These are phyloP conservation scores for Medicago truncatula DNA, from an alignment of 306 rosid genomes.

Conservation along the genomic window DNA sequence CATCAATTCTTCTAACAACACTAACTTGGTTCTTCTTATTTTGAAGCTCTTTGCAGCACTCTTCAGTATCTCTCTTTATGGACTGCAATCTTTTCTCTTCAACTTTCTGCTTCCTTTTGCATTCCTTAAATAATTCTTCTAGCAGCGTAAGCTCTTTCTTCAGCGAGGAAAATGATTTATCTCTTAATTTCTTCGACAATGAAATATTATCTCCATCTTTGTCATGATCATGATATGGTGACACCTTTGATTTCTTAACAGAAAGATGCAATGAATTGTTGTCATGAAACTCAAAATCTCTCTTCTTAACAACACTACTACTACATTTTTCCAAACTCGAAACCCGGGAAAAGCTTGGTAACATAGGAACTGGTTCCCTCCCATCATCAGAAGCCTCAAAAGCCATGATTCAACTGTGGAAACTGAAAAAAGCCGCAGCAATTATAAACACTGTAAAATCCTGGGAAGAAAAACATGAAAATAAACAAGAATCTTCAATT, in stretches of 20 bases:
- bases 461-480: no score
- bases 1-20: neutral
- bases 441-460: no score
- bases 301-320: neutral
- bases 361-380: neutral
- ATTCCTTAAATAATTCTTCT: constrained; percentile 14
- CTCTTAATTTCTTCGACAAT: neutral
- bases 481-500: no score
- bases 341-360: neutral
- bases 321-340: no score
- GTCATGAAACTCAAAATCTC: neutral
- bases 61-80: constrained; percentile 30
- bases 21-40: constrained; percentile 21
- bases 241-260: neutral
- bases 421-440: no score
- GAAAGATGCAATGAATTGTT: neutral
- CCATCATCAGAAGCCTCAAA: neutral
- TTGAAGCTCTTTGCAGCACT: constrained; percentile 42
- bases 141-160: neutral
- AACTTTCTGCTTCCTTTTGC: neutral
- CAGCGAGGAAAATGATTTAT: neutral
- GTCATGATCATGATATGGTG: neutral
- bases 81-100: constrained; percentile 40
- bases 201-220: neutral
- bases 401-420: neutral